Percentiles rank a stretch among this genome's conserved stretches.
These are phyloP conservation scores for Ogataea trehaloabstinens DNA, from an alignment of 805 yeast genomes.

Conservation along the genomic window DNA sequence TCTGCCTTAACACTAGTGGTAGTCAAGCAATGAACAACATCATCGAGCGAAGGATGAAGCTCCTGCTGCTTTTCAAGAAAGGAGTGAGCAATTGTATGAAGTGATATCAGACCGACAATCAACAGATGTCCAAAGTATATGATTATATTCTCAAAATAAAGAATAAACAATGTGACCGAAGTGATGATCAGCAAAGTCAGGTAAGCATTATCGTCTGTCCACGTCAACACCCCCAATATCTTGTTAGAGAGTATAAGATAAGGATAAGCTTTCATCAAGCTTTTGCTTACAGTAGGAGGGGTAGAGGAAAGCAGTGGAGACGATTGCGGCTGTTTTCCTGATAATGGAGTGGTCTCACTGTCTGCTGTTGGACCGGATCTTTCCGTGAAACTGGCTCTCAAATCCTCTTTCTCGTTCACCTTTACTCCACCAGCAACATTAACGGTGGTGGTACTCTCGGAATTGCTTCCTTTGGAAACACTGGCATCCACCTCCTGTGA, in stretches of 20 bases:
- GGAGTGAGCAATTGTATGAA: constrained; percentile 58
- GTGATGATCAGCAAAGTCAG: constrained; percentile 61
- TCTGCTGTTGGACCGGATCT: constrained; percentile 21
- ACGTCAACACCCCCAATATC: constrained; percentile 69
- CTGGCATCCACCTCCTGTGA: neutral
- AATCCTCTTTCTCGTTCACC: constrained; percentile 31
- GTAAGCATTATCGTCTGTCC: constrained; percentile 90
- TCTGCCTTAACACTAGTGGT: constrained; percentile 75
- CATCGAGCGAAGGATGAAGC: constrained; percentile 79
- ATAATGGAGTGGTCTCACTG: neutral
- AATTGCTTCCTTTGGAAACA: neutral
- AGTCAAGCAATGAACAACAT: constrained; percentile 73
- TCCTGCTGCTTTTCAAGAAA: constrained; percentile 58
- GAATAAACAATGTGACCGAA: constrained; percentile 52
- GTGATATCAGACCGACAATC: constrained; percentile 57
- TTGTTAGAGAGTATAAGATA: constrained; percentile 73
- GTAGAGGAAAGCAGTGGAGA: constrained; percentile 86
- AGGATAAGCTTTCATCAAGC: constrained; percentile 81
- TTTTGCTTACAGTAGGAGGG: constrained; percentile 86
- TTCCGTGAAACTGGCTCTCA: constrained; percentile 41
- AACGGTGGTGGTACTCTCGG: constrained; percentile 7
- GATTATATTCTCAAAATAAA: constrained; percentile 77
- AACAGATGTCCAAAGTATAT: constrained; percentile 81
- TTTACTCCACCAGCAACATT: constrained; percentile 26
- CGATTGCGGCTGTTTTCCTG: constrained; percentile 41